Evolutionary conservation across 805 yeast species (phyloP).

Genomic region (Candida sithepensis): DNA sequence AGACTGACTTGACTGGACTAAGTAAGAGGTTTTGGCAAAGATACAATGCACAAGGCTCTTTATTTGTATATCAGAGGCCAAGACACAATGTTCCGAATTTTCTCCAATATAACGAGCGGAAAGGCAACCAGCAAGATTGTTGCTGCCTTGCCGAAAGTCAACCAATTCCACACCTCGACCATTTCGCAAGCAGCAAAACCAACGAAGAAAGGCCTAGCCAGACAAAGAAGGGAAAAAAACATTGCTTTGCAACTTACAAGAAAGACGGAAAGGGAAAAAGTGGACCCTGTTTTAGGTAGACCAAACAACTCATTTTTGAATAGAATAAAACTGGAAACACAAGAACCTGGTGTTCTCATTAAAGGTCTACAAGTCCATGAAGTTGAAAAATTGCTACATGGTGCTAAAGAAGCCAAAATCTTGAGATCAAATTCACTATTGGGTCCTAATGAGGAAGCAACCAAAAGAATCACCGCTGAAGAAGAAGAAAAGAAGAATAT

Average conservation of each 20-base stretch:
- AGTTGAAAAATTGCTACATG: slow-evolving; percentile 71
- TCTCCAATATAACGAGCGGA: background rate
- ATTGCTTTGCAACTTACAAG: slow-evolving; percentile 13
- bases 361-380: slow-evolving; percentile 57
- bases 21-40: no score
- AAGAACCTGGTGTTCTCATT: slow-evolving; percentile 62
- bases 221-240: slow-evolving; percentile 16
- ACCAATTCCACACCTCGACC: slow-evolving; percentile 12
- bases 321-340: slow-evolving; percentile 62
- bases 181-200: slow-evolving; percentile 9
- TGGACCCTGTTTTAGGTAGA: slow-evolving; percentile 86
- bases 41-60: no score
- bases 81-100: background rate
- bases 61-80: background rate
- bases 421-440: slow-evolving; percentile 27
- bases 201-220: slow-evolving; percentile 8
- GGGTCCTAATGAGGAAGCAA: slow-evolving; percentile 20
- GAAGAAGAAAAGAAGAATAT: slow-evolving; percentile 64
- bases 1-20: no score
- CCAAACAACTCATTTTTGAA: slow-evolving; percentile 60
- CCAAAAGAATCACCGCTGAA: slow-evolving; percentile 25
- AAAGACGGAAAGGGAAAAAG: slow-evolving; percentile 29
- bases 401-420: slow-evolving; percentile 65
- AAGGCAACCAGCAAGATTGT: no score
- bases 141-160: background rate